Conservation (phyloP, 2,329 filamentous ascomycete species). For the Tolypocladium tropicale region DNA sequence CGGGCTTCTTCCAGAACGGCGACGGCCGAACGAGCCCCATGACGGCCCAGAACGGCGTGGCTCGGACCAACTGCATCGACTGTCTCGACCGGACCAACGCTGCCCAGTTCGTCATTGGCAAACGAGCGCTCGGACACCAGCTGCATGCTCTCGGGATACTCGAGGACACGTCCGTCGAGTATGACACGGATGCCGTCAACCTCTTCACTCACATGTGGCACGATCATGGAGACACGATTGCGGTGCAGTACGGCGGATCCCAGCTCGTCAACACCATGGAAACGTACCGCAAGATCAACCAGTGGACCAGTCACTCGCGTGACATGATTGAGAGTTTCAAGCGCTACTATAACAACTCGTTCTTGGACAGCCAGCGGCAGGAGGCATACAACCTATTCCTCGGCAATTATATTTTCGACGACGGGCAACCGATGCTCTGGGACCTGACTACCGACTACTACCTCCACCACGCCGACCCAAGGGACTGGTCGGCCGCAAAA, state of each 20-base stretch:
- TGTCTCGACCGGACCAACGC: constrained; percentile 96
- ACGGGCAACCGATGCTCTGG: constrained; percentile 93
- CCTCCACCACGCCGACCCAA: constrained; percentile 80
- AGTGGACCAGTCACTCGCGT: constrained; percentile 94
- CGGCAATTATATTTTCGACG: constrained; percentile 83
- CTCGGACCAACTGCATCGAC: constrained; percentile 95
- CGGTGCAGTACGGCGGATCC: constrained; percentile 93
- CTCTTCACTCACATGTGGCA: constrained; percentile 98
- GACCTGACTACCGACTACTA: constrained; percentile 93
- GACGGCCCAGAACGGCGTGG: constrained; percentile 81
- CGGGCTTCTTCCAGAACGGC: constrained; percentile 92
- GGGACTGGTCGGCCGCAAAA: constrained; percentile 53
- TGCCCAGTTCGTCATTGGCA: constrained; percentile 95
- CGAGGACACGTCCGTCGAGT: constrained; percentile 67
- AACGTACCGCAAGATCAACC: constrained; percentile 96
- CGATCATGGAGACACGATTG: constrained; percentile 94
- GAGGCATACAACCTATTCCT: constrained; percentile 97
- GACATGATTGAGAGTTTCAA: constrained; percentile 99
- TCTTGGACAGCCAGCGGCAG: constrained; percentile 93
- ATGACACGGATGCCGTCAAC: constrained; percentile 92
- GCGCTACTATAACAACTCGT: constrained; percentile 97
- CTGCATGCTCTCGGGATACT: constrained; percentile 86
- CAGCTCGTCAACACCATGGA: constrained; percentile 99
- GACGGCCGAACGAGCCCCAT: constrained; percentile 52
- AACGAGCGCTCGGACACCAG: constrained; percentile 84